These are phyloP conservation scores for Neobulgaria alba DNA, from an alignment of 2,329 filamentous ascomycete genomes.

Conservation along the genomic window DNA sequence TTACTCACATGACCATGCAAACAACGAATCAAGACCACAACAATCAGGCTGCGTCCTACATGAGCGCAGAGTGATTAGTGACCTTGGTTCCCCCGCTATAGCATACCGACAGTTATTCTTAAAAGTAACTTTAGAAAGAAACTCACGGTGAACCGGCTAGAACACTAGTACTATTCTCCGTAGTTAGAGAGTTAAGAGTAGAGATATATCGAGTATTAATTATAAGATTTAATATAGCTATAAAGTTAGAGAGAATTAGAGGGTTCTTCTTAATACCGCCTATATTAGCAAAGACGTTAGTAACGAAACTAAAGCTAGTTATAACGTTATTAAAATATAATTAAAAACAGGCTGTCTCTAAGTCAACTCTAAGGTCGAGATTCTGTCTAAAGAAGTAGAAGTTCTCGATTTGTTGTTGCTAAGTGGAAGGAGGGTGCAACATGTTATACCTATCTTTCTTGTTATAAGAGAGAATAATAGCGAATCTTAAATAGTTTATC, in stretches of 20 bases:
- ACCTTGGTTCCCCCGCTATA: too few species aligned
- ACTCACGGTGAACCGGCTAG: not conserved
- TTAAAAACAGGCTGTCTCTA: not conserved
- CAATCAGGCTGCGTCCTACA: too few species aligned
- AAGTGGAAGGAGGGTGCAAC: not conserved
- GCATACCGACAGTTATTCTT: too few species aligned
- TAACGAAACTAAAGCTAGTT: not conserved
- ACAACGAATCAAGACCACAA: too few species aligned
- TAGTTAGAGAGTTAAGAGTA: not conserved
- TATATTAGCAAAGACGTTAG: constrained; percentile 1
- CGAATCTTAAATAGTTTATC: too few species aligned
- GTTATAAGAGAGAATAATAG: too few species aligned
- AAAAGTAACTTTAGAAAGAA: not conserved
- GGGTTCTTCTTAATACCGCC: constrained; percentile 15
- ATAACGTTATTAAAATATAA: not conserved
- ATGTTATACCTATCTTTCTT: too few species aligned
- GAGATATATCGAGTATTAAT: not conserved
- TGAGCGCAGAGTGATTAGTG: too few species aligned
- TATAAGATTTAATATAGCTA: constrained; percentile 6
- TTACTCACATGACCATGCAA: too few species aligned
- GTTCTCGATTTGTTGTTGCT: not conserved
- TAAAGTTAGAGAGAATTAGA: constrained; percentile 12
- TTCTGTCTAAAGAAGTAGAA: constrained; percentile 1
- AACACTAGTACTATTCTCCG: not conserved
- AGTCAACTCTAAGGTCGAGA: not conserved